Evolutionary conservation across 805 yeast species (phyloP), one percentile per base, ranked within the genome.

Genomic region (Candida michaelii): DNA sequence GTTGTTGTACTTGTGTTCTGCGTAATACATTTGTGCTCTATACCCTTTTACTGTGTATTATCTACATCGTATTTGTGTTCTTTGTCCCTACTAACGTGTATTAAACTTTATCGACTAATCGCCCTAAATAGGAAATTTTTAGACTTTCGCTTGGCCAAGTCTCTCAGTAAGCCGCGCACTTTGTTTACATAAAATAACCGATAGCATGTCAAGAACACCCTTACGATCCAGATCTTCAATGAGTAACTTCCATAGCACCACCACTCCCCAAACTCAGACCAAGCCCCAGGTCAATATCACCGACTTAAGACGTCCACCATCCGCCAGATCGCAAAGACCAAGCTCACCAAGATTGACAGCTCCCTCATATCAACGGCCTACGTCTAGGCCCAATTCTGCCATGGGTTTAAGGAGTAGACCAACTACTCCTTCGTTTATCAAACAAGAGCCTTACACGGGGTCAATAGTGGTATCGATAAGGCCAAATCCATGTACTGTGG

Each of bases 391-490:
- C 1, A 58, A 62, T 13, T 66, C 72, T 0, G 56, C 73, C 3
- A 47, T 65, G 56, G 64, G 69, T 9, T 27, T 15, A 25, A 36
- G 45, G 27, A 44, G 50, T 41, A 52, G 74, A 37, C 74, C 74
- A 1, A 49, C 61, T 7, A 70, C 75, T 1, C 74, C 75, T 11
- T 56, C 63, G 1, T 56, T 55, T 27, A 25, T 46, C 5, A 49
- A 43, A 37, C 53, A 51, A 9, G 74, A 69, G 36, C 73, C 74
- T 0, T 85, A 83, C 54, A 73, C 79, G 3, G 95, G 95, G 1
- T 73, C 83, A 12, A 88, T 89, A 48, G 75, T 79, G 1, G 96
- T 89, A 1, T 77, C 89, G 0, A 76, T 89, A 10, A 69, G 97
- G 47, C 89, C 90, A 13, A 82, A 83, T 50, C 96, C 96, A 0